Base-by-base conservation (phyloP, 2,329 filamentous ascomycete species). In the Arthrocladium fulminans region DNA sequence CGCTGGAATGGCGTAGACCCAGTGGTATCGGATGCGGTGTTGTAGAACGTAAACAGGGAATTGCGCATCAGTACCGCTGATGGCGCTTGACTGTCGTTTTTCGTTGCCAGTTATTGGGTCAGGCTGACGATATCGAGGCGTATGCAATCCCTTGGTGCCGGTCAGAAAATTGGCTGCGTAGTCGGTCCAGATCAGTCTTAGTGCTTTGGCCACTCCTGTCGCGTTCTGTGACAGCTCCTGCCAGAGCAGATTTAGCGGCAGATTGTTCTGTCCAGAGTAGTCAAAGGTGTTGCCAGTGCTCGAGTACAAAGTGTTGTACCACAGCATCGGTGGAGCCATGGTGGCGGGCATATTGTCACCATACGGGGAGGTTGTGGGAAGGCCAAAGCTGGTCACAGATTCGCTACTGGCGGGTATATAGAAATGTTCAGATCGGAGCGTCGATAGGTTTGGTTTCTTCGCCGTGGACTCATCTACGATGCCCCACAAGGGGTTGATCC, bases 141-240 rank as follows among this genome's bases (percentile, higher is more conserved):
- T 30, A n/a, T 27, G 48, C 20, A 7, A 30, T 45, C 49, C 49
- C 39, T 45, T 53, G 1, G 67, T 72, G 3, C 71, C 70, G 0
- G 71, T 60, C 0, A 73, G 64, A 1, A 65, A 57, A 17, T 67
- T 70, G 0, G 71, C 63, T 1, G 64, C 61, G 3, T 68, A 46
- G 48, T 74, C 70, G 0, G 70, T 73, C 65, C 67, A 73, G 7
- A 74, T 62, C 0, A 72, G 57, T 50, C 71, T 68, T 6, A 71
- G 54, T 7, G 73, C 71, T 5, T 59, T 52, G 0, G 62, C 60
- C 0, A 64, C 61, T 0, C 54, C 57, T 0, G 47, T 48, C 0
- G 64, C 45, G 2, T 56, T 59, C 0, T 42, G 30, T 1, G 64
- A 65, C 1, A 70, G 57, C 2, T 63, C 48, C 47, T 68, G 66